A percentile compares a stretch with the other conserved stretches of the same genome.
These are phyloP conservation scores for Helicocarpus griseus DNA, from an alignment of 2,329 filamentous ascomycete species.

Conservation along the genomic window DNA sequence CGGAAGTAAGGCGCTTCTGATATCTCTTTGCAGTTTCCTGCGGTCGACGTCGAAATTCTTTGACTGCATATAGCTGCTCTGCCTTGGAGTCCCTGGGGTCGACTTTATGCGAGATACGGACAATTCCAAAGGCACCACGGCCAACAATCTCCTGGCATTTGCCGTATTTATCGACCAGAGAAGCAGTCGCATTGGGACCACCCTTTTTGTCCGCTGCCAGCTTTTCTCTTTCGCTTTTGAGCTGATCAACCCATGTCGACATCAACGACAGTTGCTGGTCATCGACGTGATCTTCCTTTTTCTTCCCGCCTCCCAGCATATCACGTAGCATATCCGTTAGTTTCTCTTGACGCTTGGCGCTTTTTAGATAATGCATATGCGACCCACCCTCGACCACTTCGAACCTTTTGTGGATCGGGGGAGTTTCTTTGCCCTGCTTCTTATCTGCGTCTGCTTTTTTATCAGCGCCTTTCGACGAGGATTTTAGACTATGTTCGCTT, in stretches of 20 bases:
- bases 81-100: constrained; percentile 64
- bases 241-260: constrained; percentile 89
- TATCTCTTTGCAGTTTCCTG: constrained; percentile 96
- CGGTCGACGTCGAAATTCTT: constrained; percentile 89
- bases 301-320: constrained; percentile 71
- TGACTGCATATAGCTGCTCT: constrained; percentile 93
- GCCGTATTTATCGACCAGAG: constrained; percentile 90
- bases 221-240: constrained; percentile 77
- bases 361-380: constrained; percentile 83
- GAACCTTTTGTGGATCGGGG: constrained; percentile 39
- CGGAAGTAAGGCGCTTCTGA: constrained; percentile 90
- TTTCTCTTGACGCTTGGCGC: constrained; percentile 87
- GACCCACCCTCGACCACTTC: constrained; percentile 54
- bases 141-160: constrained; percentile 97
- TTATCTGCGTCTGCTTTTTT: constrained; percentile 22
- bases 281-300: constrained; percentile 52
- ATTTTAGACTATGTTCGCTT: constrained; percentile 1
- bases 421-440: constrained; percentile 25
- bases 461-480: constrained; percentile 20
- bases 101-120: constrained; percentile 94
- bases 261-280: constrained; percentile 80
- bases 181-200: constrained; percentile 62
- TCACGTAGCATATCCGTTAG: constrained; percentile 83
- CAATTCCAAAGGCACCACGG: constrained; percentile 91
- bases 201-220: constrained; percentile 65